Evolutionary conservation across 805 yeast genomes (phyloP), one percentile per base, ranked within the genome.

Genomic region (Barnettozyma siamensis): DNA sequence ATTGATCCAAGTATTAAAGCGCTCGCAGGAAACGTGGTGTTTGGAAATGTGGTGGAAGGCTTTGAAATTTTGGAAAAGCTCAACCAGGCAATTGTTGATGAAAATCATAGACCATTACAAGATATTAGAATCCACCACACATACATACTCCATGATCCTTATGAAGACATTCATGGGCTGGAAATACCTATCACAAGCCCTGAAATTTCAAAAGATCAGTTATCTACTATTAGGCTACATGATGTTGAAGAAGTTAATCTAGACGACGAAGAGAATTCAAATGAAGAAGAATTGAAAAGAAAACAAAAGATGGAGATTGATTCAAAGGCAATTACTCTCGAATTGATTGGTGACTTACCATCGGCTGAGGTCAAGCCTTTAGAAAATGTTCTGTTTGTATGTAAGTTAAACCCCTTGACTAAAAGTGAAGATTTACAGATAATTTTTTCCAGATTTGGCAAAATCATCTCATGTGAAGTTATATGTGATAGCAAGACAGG

Each of bases 401-500:
- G 87, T 51, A 76, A 76, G 47, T 57, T 81, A 48, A 81, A 82
- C 48, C 76, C 83, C 1, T 58, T 80, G 2, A 81, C 88, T 4
- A 62, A 63, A n/a, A 75, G 68, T 20, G 76, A 72, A 5, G 85
- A 82, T 37, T 54, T 81, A 21, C 62, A 65, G 31, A 56, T 72
- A 26, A 75, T 81, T 12, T 82, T 82, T 51, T 64, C 73, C n/a
- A 63, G 83, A 38, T 81, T 80, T 61, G 88, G 88, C 1, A 47
- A 58, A 6, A 72, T 81, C 16, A 43, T 50, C 1, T 66, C 75
- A 2, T 72, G 78, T 43, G 79, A 78, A 39, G 61, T 81, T 13
- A 66, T 80, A 12, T 56, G 64, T 31, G 83, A 77, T 47, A 61
- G 60, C 23, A 57, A 51, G 4, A 68, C 78, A 0, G 72, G 75